phyloP scores from a whole-genome alignment of 371 early-diverging fungal species.

The Entomophthora muscae region DNA sequence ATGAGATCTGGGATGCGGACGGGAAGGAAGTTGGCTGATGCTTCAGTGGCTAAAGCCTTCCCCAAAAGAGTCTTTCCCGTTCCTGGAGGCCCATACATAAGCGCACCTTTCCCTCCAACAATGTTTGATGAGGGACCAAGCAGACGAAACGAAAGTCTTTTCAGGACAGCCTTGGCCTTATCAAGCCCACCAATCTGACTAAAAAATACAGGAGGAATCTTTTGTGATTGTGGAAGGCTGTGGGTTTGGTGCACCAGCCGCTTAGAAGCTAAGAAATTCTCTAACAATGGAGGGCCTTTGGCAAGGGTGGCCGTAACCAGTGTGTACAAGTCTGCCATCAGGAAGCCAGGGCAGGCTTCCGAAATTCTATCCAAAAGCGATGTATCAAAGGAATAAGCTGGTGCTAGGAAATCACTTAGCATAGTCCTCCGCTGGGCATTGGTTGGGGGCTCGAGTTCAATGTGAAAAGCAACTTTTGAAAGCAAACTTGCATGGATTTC shows the following conservation, averaged over 20 bases:
- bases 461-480: background rate
- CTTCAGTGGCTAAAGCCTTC: slow-evolving; percentile 82
- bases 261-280: background rate
- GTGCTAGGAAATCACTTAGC: background rate
- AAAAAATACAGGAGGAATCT: background rate
- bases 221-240: background rate
- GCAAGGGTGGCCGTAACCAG: background rate
- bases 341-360: background rate
- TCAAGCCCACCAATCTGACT: background rate
- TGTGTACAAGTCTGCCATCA: background rate
- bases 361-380: background rate
- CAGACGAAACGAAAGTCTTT: background rate
- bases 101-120: background rate
- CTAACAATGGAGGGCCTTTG: background rate
- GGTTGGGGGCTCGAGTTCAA: background rate
- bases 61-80: slow-evolving; percentile 84
- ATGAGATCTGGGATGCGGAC: slow-evolving; percentile 88
- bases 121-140: background rate
- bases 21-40: slow-evolving; percentile 81
- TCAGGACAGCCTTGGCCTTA: background rate
- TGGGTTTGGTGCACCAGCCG: background rate
- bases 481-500: background rate
- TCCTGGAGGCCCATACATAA: slow-evolving; percentile 74
- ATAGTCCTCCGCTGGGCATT: background rate
- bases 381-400: background rate